Conservation (phyloP, 768 basidiomycete species). For the Lentinula aciculospora region DNA sequence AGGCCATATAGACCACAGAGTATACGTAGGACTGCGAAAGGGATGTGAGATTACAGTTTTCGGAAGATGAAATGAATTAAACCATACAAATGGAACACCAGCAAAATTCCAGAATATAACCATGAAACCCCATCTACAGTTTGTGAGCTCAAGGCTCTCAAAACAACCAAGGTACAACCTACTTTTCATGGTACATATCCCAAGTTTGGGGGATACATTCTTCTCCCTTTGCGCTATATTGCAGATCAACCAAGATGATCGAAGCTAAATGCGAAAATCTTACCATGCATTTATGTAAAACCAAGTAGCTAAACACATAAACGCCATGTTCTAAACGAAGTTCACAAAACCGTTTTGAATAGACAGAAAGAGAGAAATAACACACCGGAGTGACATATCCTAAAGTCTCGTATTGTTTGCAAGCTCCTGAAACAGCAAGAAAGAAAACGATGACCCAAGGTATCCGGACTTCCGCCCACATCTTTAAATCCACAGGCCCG, state of each 20-base stretch:
- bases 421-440: constrained; percentile 84
- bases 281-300: constrained; percentile 96
- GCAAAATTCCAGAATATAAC: constrained; percentile 98
- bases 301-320: constrained; percentile 94
- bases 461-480: constrained; percentile 97
- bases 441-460: constrained; percentile 97
- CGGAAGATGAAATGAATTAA: background rate
- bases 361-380: constrained; percentile 10
- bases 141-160: background rate
- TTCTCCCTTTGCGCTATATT: constrained; percentile 76
- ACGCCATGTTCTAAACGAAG: constrained; percentile 76
- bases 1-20: constrained; percentile 97
- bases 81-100: constrained; percentile 82
- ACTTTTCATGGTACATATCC: constrained; percentile 99
- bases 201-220: constrained; percentile 96
- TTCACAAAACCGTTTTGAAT: background rate
- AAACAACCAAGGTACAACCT: constrained; percentile 17
- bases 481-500: constrained; percentile 89
- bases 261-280: constrained; percentile 11
- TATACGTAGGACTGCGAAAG: constrained; percentile 81
- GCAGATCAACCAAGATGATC: background rate
- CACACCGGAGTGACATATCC: constrained; percentile 89
- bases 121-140: constrained; percentile 82
- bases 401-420: constrained; percentile 90
- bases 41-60: background rate